These are phyloP conservation scores for Anisodus tanguticus DNA, from an alignment of 257 asterid species.

Conservation along the genomic window DNA sequence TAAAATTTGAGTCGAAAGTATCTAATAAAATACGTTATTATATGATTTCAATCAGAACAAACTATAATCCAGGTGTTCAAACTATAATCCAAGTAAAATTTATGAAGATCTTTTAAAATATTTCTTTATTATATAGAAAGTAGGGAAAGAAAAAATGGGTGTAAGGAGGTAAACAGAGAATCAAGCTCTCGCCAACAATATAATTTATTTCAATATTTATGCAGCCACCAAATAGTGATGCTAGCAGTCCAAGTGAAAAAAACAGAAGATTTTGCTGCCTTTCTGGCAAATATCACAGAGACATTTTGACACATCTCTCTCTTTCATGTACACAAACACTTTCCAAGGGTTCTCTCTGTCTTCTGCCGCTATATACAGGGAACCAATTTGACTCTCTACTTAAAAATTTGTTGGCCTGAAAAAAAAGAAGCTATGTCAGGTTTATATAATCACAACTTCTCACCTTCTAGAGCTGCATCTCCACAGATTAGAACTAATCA, in stretches of 20 bases:
- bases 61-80: no score
- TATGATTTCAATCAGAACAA: no score
- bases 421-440: slow-evolving; percentile 56
- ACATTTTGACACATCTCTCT: slow-evolving; percentile 13
- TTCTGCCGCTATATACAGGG: slow-evolving; percentile 25
- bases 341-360: slow-evolving; percentile 28
- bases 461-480: slow-evolving; percentile 89
- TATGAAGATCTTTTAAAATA: no score
- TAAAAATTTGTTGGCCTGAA: not conserved
- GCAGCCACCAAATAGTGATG: slow-evolving; percentile 7
- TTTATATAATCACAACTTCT: slow-evolving; percentile 69
- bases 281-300: slow-evolving; percentile 29
- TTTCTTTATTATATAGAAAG: no score
- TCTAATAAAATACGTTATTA: no score
- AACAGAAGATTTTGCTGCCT: slow-evolving; percentile 31
- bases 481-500: slow-evolving; percentile 73
- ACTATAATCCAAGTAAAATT: no score
- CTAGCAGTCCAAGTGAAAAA: not conserved
- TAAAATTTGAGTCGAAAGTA: no score
- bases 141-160: no score
- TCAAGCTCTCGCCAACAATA: no score
- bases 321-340: slow-evolving; percentile 34
- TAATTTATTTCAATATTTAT: not conserved
- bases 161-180: no score
- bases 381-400: slow-evolving; percentile 15